These are phyloP conservation scores for Corymbia citriodora DNA, from an alignment of 441 rosid genomes.

Conservation along the genomic window DNA sequence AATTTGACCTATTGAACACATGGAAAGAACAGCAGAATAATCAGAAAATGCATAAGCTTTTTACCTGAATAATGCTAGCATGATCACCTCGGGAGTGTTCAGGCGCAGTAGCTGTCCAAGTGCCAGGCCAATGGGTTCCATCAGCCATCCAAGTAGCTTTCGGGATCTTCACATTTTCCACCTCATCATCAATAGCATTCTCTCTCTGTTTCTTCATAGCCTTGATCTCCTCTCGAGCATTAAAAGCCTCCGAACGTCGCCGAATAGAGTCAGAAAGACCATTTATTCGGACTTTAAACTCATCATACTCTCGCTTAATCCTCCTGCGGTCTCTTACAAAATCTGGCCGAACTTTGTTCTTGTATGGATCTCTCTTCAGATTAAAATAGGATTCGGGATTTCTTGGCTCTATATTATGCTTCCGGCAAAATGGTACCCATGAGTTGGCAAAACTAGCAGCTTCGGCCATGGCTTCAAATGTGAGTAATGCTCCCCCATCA, in stretches of 20 bases:
- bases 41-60: background rate
- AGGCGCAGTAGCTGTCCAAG: background rate
- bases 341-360: background rate
- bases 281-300: background rate
- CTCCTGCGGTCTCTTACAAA: background rate
- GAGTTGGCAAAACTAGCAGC: background rate
- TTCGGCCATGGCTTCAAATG: background rate
- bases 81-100: slow-evolving; percentile 1
- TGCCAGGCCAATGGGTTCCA: background rate
- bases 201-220: background rate
- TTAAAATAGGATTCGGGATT: background rate
- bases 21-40: background rate
- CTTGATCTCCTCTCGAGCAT: background rate
- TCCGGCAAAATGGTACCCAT: background rate
- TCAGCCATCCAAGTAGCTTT: slow-evolving; percentile 1
- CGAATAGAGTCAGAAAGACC: background rate
- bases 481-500: background rate
- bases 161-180: background rate
- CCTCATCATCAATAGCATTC: background rate
- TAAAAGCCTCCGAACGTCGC: background rate
- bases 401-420: background rate
- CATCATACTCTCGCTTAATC: background rate
- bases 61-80: background rate
- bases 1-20: background rate
- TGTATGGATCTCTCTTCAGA: background rate